Evolutionary conservation across 2,329 filamentous ascomycete species (phyloP).

Genomic region (Arthrocladium fulminans): DNA sequence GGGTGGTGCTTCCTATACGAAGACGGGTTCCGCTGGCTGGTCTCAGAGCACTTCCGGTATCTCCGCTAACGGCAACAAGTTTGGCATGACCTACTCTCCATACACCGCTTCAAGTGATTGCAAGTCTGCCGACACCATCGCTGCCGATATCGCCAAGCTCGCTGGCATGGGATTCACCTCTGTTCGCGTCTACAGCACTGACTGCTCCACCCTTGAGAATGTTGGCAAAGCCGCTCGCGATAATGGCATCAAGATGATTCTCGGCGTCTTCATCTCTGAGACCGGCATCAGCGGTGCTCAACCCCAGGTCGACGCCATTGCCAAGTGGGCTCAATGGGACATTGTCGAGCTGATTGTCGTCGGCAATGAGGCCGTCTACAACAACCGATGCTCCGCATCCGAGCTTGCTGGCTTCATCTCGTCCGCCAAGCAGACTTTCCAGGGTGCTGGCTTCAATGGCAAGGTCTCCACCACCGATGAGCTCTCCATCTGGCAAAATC

Average conservation of each 20-base stretch:
- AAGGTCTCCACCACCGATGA: slow-evolving; percentile 80
- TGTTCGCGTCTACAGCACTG: slow-evolving; percentile 81
- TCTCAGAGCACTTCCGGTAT: slow-evolving; percentile 16
- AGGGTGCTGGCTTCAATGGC: slow-evolving; percentile 58
- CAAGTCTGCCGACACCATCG: slow-evolving; percentile 54
- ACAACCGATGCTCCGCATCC: slow-evolving; percentile 54
- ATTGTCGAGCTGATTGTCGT: slow-evolving; percentile 72
- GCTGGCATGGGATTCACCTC: slow-evolving; percentile 57
- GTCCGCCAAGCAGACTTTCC: slow-evolving; percentile 56
- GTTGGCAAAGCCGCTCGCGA: slow-evolving; percentile 61
- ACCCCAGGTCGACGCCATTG: slow-evolving; percentile 65
- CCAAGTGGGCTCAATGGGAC: slow-evolving; percentile 63
- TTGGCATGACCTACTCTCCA: slow-evolving; percentile 73
- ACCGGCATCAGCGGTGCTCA: slow-evolving; percentile 53
- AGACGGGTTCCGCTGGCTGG: slow-evolving; percentile 10
- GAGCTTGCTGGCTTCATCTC: slow-evolving; percentile 64
- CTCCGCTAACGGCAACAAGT: slow-evolving; percentile 40
- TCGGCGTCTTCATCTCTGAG: slow-evolving; percentile 76
- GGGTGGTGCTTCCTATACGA: neutral
- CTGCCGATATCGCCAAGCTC: slow-evolving; percentile 53
- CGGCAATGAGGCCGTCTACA: slow-evolving; percentile 85
- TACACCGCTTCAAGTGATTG: slow-evolving; percentile 53
- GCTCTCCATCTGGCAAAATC: slow-evolving; percentile 62
- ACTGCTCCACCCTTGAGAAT: slow-evolving; percentile 72
- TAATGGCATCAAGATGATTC: slow-evolving; percentile 66